Base-by-base conservation (phyloP, 2,329 filamentous ascomycete species). In the Sphaceloma murrayae region DNA sequence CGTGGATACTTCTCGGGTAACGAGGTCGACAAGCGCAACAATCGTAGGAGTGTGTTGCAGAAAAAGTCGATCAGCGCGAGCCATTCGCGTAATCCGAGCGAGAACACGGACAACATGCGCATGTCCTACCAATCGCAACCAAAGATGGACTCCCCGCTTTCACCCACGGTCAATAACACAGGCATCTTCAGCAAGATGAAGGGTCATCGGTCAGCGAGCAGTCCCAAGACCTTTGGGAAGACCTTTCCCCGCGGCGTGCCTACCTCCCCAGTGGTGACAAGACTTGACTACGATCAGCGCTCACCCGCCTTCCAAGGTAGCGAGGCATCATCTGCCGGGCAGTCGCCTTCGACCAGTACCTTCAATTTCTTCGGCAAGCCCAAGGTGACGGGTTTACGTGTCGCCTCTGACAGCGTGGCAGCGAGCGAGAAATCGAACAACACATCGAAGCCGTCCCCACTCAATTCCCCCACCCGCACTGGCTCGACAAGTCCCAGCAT, bases 1-100 rank as follows among this genome's bases (percentile, higher is more conserved):
- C 77, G 86, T 26, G 89, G 88, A 17, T 96, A 96, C 62, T 94
- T 95, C 58, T 95, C 89, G 5, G 86, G 88, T 2, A 83, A 82
- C 11, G 89, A 96, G 56, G 70, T 79, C 8, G 87, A 95, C 51
- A 75, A 75, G 32, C 77, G 82, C 47, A 78, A 76, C 54, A 75
- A 75, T 33, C 64, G 60, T 40, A 76, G 84, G 34, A 93, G 86
- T 58, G 70, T 91, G 34, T 68, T 95, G 51, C 60, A 62, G 17
- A 85, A 85, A 62, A 93, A 91, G 49, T 65, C 67, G 14, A 67
- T 64, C 26, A 56, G 50, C 19, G 53, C 55, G 2, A 33, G 21
- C 19, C 77, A 85, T 60, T 79, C 81, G 27, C 74, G 79, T 34
- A 81, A 83, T 53, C 77, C 82, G 9, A 94, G 85, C 62, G 82